Evolutionary conservation across 352 stramenopile genomes (phyloP), one percentile per base, ranked within the genome.

Genomic region (Pythium volutum): DNA sequence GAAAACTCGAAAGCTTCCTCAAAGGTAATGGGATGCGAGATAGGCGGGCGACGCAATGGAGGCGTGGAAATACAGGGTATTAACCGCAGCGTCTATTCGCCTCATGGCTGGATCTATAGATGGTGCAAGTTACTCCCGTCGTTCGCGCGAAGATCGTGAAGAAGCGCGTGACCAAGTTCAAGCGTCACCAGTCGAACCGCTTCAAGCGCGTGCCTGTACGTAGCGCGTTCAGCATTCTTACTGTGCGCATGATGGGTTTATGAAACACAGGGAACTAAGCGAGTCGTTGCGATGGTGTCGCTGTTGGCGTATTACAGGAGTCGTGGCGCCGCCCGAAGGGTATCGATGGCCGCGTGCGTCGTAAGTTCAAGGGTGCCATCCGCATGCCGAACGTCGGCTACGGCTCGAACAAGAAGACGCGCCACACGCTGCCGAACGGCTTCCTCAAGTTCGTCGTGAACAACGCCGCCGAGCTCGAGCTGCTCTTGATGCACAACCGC

Each of bases 131-230:
- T 81, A 95, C 85, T 84, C 85, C 85, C 69, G 85, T 95, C 71
- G 72, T 91, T 66, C 81, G 81, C 67, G 79, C 79, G n/a, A 92
- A 91, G 76, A 98, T 99, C 77, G 93, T 99, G 65, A 99, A 99
- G 94, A 99, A 99, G 97, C 95, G 97, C 79, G 98, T 97, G 68
- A 99, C 98, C 76, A 99, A 99, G 86, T 99, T 99, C 86, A 98
- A 98, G 81, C 95, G 97, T 84, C 97, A 99, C 86, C 97, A 99
- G 76, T 96, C 90, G 50, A 94, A 99, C 83, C 93, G 93, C 67
- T 99, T 99, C 84, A 98, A 98, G 78, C 95, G 97, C 68, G 98
- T 99, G 66, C 82, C 84, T 23, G 77, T 87, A 89, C 84, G 79
- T 96, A 72, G 22, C 15, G 27, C 36, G 0, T 38, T 53, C 31